Conservation (phyloP, 768 basidiomycete genomes). For the Ramaria sp. region DNA sequence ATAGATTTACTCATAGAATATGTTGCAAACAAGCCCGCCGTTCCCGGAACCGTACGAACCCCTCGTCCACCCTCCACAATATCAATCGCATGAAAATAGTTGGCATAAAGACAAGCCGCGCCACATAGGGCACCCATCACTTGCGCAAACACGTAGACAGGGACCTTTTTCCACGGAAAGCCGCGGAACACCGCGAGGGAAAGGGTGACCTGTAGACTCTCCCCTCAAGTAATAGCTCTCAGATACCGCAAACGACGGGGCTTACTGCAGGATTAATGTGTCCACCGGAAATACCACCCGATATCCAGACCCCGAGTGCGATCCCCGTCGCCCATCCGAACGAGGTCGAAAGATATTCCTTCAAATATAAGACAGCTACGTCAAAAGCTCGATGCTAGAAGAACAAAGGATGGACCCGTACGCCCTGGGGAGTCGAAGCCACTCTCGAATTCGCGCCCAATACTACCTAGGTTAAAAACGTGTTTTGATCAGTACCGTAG, state of each 20-base stretch:
- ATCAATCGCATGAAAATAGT: slow-evolving; percentile 59
- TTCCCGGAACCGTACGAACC: too few relatives aligned
- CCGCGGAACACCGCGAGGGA: slow-evolving; percentile 56
- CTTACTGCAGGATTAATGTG: too few relatives aligned
- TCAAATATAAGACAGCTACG: too few relatives aligned
- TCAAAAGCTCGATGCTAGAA: background rate
- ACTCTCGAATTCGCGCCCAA: slow-evolving; percentile 14
- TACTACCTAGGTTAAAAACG: slow-evolving; percentile 10
- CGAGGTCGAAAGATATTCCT: too few relatives aligned
- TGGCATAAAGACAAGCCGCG: too few relatives aligned
- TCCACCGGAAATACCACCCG: too few relatives aligned
- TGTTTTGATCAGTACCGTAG: background rate
- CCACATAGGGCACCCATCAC: slow-evolving; percentile 50
- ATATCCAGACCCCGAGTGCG: too few relatives aligned
- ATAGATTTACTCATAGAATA: slow-evolving; percentile 37
- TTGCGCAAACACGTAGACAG: slow-evolving; percentile 54
- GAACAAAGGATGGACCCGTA: background rate
- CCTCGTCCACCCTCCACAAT: slow-evolving; percentile 57
- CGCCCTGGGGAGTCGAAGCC: slow-evolving; percentile 15
- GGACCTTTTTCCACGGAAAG: slow-evolving; percentile 78
- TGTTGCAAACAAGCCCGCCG: too few relatives aligned
- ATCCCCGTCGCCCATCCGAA: too few relatives aligned
- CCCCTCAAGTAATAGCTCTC: background rate
- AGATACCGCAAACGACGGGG: background rate
- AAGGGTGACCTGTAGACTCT: too few relatives aligned